These are phyloP conservation scores for Massariosphaeria phaeospora DNA, from an alignment of 495 filamentous ascomycete genomes.

Conservation along the genomic window DNA sequence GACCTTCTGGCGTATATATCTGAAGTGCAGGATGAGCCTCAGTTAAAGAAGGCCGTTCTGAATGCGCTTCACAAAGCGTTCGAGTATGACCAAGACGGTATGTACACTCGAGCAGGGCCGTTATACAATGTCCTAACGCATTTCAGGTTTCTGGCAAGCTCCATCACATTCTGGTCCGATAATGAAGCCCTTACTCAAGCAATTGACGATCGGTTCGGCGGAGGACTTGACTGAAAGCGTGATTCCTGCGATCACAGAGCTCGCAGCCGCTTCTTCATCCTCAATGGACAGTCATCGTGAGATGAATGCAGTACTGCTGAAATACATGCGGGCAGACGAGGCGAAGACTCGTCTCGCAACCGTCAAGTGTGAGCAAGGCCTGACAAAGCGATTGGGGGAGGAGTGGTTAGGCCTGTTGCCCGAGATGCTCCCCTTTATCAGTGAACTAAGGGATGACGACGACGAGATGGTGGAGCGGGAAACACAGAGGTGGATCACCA, in stretches of 20 bases:
- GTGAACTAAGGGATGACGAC: slow-evolving; percentile 91
- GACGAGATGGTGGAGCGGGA: slow-evolving; percentile 87
- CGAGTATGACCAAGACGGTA: slow-evolving; percentile 70
- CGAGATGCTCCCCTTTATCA: slow-evolving; percentile 92
- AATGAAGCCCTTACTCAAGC: slow-evolving; percentile 59
- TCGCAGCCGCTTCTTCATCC: slow-evolving; percentile 66
- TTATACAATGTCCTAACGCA: neutral
- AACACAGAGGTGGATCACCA: slow-evolving; percentile 76
- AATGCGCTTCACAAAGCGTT: slow-evolving; percentile 67
- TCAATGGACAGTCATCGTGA: slow-evolving; percentile 85
- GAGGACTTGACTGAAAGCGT: slow-evolving; percentile 42
- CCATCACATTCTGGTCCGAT: slow-evolving; percentile 76
- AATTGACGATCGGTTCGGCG: slow-evolving; percentile 57
- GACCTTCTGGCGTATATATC: slow-evolving; percentile 53
- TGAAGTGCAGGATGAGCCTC: slow-evolving; percentile 47
- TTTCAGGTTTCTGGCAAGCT: slow-evolving; percentile 69
- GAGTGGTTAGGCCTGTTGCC: slow-evolving; percentile 87
- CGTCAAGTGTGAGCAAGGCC: slow-evolving; percentile 67
- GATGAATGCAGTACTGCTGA: slow-evolving; percentile 69
- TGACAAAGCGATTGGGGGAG: slow-evolving; percentile 75
- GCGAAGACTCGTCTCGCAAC: slow-evolving; percentile 67
- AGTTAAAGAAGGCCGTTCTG: slow-evolving; percentile 56
- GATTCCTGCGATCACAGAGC: slow-evolving; percentile 61
- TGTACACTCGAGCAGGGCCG: neutral
- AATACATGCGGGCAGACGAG: slow-evolving; percentile 65